phyloP scores from a whole-genome alignment of 371 early-diverging fungal species.

The Mucor lusitanicus region DNA sequence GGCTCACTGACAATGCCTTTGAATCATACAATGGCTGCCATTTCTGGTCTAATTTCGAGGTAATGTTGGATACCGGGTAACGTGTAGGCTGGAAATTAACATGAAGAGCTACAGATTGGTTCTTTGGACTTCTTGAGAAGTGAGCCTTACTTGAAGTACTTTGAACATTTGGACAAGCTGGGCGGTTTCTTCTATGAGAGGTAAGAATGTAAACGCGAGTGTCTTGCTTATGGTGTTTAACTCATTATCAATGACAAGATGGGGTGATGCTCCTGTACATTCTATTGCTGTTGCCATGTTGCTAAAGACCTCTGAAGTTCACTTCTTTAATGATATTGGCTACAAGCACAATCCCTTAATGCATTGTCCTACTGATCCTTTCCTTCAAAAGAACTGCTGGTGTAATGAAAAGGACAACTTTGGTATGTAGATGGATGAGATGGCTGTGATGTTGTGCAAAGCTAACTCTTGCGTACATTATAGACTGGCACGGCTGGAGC shows the following conservation, averaged over 20 bases:
- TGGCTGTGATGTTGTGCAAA: conserved; percentile 63
- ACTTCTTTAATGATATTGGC: conserved; percentile 93
- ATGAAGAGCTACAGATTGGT: conserved; percentile 62
- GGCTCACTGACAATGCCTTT: conserved; percentile 35
- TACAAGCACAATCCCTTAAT: conserved; percentile 71
- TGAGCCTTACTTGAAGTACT: conserved; percentile 73
- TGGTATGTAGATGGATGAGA: conserved; percentile 51
- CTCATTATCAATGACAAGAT: conserved; percentile 7
- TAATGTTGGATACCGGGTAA: not conserved
- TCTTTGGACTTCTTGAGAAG: conserved; percentile 77
- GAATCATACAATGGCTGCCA: conserved; percentile 71
- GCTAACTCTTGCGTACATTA: not conserved
- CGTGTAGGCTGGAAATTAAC: not conserved
- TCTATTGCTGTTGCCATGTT: conserved; percentile 87
- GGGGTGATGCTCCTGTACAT: conserved; percentile 81
- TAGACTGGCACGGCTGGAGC: conserved; percentile 46
- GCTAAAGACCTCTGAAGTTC: conserved; percentile 75
- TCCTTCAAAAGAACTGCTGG: conserved; percentile 52
- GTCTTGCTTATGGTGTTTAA: not conserved
- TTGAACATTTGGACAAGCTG: conserved; percentile 75
- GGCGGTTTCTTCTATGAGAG: conserved; percentile 96
- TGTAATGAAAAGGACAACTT: conserved; percentile 52
- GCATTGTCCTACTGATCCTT: conserved; percentile 69
- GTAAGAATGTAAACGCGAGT: conserved; percentile 11
- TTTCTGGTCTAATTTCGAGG: conserved; percentile 75